Conservation (phyloP, 495 filamentous ascomycete genomes). For the Achaetomiella virescens region DNA sequence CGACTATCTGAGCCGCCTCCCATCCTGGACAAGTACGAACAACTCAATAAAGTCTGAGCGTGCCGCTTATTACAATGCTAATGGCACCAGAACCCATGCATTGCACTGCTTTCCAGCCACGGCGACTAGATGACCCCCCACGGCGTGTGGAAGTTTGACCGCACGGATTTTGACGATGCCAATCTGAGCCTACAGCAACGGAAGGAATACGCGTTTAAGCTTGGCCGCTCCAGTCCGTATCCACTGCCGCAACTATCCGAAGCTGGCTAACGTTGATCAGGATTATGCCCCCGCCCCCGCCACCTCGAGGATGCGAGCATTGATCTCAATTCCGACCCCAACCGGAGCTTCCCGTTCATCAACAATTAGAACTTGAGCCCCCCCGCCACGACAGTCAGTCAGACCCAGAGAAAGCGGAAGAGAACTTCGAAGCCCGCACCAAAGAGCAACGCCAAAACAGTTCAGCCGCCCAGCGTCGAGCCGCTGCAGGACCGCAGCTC, state of each 20-base stretch:
- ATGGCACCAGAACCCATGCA: conserved; percentile 7
- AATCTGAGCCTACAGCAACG: conserved; percentile 15
- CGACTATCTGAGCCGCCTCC: conserved; percentile 21
- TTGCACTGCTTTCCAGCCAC: conserved; percentile 19
- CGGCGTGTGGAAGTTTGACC: conserved; percentile 20
- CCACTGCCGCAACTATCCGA: too few relatives aligned
- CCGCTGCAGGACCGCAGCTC: neutral
- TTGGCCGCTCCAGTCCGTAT: conserved; percentile 12
- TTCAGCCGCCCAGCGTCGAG: neutral
- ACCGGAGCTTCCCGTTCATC: neutral
- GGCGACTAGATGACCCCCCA: conserved; percentile 9
- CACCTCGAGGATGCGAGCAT: neutral
- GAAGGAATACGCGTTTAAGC: conserved; percentile 5
- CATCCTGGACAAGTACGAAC: conserved; percentile 10
- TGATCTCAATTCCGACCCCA: neutral
- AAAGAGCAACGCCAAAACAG: neutral
- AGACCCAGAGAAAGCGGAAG: neutral
- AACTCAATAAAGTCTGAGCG: neutral
- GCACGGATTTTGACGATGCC: conserved; percentile 16
- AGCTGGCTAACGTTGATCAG: neutral
- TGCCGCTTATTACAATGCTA: neutral
- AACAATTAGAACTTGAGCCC: neutral
- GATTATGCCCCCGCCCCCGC: neutral
- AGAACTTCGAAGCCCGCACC: neutral
- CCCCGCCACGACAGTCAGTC: neutral